Evolutionary conservation across 352 stramenopile genomes (phyloP).

Genomic region (Phytophthora sp.): DNA sequence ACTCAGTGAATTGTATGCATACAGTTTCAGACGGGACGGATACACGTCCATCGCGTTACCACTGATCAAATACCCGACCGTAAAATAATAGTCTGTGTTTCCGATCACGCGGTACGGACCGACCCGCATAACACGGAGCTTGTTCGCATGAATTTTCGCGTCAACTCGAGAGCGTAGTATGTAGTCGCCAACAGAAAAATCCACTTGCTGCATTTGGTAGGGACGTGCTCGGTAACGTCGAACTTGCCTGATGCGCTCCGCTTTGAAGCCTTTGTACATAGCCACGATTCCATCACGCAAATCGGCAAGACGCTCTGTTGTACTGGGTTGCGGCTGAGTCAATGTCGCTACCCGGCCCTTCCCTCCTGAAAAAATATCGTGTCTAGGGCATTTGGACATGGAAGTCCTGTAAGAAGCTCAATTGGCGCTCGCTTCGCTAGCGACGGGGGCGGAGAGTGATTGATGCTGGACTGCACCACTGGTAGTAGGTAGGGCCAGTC

Average conservation of each 20-base stretch:
- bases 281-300: background rate
- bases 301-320: background rate
- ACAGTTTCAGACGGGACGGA: conserved; percentile 8
- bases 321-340: background rate
- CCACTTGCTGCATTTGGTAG: conserved; percentile 3
- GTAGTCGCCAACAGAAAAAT: no score
- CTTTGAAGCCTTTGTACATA: conserved; percentile 26
- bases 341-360: conserved; percentile 6
- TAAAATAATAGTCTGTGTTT: conserved; percentile 25
- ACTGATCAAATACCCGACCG: conserved; percentile 24
- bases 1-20: conserved; percentile 1
- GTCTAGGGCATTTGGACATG: background rate
- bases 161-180: no score
- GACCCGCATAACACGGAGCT: no score
- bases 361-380: conserved; percentile 3
- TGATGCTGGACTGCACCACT: conserved; percentile 3
- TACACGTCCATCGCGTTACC: conserved; percentile 5
- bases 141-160: no score
- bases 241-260: conserved; percentile 8
- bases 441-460: background rate
- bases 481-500: conserved; percentile 5
- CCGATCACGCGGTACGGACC: conserved; percentile 33
- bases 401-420: conserved; percentile 6
- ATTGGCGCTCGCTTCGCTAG: conserved; percentile 1
- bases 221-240: background rate